Conservation (phyloP, 345 rosid species). For the Boechera retrofracta region DNA sequence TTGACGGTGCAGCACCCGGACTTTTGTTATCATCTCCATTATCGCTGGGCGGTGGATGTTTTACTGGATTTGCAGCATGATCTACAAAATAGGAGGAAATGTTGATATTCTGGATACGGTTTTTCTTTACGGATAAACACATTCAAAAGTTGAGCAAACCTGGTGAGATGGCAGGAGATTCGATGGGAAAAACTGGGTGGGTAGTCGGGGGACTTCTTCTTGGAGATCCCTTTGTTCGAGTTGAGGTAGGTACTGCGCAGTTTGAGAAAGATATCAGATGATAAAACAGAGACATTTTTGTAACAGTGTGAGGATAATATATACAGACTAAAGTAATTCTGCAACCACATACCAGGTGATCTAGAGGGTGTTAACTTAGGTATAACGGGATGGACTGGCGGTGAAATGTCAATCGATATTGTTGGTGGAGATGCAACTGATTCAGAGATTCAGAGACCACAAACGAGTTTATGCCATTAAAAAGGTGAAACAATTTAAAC, state of each 20-base stretch:
- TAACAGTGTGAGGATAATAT: not conserved
- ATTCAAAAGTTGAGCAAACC: conserved; percentile 35
- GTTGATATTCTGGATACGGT: conserved; percentile 21
- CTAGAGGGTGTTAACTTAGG: conserved; percentile 55
- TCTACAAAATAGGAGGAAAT: conserved; percentile 46
- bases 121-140: conserved; percentile 21
- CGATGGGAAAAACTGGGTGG: conserved; percentile 33
- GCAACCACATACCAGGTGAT: conserved; percentile 51
- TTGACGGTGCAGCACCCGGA: conserved; percentile 67
- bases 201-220: conserved; percentile 29
- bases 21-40: conserved; percentile 47
- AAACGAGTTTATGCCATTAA: not conserved
- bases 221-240: conserved; percentile 37
- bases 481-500: not conserved
- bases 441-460: conserved; percentile 36
- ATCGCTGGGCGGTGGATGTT: conserved; percentile 51
- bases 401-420: conserved; percentile 32
- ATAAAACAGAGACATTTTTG: conserved; percentile 21
- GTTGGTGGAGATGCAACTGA: conserved; percentile 52
- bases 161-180: conserved; percentile 42
- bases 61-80: conserved; percentile 52
- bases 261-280: conserved; percentile 15
- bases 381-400: conserved; percentile 48
- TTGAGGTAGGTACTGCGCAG: conserved; percentile 24
- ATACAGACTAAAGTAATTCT: not conserved